A percentile compares a stretch with the other conserved stretches of the same genome.
Evolutionary conservation across 225 moss, liverwort and hornwort species (phyloP).

Genomic region (Climacium dendroides): DNA sequence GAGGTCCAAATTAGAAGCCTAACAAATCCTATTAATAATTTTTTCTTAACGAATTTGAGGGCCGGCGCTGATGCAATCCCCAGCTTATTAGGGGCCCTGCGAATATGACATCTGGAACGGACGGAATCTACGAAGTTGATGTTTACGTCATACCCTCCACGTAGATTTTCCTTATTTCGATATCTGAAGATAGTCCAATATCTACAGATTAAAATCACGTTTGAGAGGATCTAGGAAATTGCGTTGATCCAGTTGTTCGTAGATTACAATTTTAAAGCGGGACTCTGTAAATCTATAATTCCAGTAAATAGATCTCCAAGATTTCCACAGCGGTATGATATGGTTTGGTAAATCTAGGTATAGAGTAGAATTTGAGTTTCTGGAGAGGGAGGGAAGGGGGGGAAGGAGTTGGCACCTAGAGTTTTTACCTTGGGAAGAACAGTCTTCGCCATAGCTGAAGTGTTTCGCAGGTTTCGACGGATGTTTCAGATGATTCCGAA

Average conservation of each 20-base stretch:
- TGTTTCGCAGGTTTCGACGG: background rate
- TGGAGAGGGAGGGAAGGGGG: slow-evolving; percentile 9
- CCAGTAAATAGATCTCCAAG: fast-evolving
- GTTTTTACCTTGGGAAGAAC: slow-evolving; percentile 13
- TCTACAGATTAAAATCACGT: fast-evolving
- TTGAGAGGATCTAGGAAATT: background rate
- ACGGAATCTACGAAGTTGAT: background rate
- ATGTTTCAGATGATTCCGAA: background rate
- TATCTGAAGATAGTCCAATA: fast-evolving
- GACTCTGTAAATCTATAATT: background rate
- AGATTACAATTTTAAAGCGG: slow-evolving; percentile 2
- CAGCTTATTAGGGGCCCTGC: background rate
- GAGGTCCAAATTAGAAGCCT: background rate
- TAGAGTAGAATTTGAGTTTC: slow-evolving; percentile 2
- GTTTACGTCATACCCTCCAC: background rate
- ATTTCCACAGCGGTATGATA: fast-evolving
- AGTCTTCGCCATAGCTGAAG: slow-evolving; percentile 43
- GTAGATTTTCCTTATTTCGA: background rate
- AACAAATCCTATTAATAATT: background rate
- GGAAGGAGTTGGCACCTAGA: slow-evolving; percentile 8
- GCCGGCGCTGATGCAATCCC: background rate
- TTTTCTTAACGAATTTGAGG: background rate
- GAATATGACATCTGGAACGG: background rate
- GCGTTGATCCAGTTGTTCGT: background rate
- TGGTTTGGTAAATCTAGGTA: background rate